A percentile compares a stretch with the other conserved stretches of the same genome.
Conservation (phyloP, 495 filamentous ascomycete species). For the Tuber aestivum region DNA sequence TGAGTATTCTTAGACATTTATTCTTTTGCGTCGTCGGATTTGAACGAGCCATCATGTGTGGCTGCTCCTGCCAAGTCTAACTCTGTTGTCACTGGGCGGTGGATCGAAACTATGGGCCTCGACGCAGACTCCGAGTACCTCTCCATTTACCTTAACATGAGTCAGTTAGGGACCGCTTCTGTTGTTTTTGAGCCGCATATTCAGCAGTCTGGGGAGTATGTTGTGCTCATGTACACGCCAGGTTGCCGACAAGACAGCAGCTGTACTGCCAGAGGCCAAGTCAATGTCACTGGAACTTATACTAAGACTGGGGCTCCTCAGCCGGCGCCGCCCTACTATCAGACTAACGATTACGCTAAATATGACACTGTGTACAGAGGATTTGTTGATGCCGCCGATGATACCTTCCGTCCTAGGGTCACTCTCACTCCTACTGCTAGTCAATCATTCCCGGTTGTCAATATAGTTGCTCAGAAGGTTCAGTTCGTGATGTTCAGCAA, state of each 20-base stretch:
- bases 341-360: constrained; percentile 92
- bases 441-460: constrained; percentile 58
- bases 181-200: constrained; percentile 77
- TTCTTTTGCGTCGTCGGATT: constrained; percentile 73
- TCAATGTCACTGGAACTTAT: constrained; percentile 65
- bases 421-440: constrained; percentile 64
- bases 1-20: constrained; percentile 58
- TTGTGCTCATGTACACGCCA: constrained; percentile 80
- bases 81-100: constrained; percentile 65
- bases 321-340: constrained; percentile 56
- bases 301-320: constrained; percentile 43
- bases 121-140: constrained; percentile 69
- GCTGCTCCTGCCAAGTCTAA: constrained; percentile 58
- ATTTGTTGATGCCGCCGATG: constrained; percentile 67
- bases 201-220: constrained; percentile 82
- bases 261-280: constrained; percentile 66
- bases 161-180: constrained; percentile 58
- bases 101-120: constrained; percentile 47
- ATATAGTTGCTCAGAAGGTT: constrained; percentile 79
- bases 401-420: constrained; percentile 70
- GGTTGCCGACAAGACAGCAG: constrained; percentile 76
- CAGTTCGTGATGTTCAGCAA: constrained; percentile 66
- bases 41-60: constrained; percentile 82
- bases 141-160: constrained; percentile 56
- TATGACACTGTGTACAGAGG: constrained; percentile 86